Evolutionary conservation across 257 asterid species (phyloP).

Genomic region (Perilla frutescens): DNA sequence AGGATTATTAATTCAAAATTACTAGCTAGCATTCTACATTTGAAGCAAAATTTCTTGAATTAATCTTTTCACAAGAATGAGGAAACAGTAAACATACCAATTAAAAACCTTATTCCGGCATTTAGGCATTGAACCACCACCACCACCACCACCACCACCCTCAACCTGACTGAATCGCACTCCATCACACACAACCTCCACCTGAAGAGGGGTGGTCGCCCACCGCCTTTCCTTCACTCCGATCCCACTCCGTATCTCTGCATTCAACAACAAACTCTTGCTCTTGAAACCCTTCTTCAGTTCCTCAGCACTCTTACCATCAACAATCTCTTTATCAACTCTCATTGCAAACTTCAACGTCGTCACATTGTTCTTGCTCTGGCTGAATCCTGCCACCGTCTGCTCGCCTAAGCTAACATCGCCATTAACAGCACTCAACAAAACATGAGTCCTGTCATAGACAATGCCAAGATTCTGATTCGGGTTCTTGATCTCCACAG

Average conservation of each 20-base stretch:
- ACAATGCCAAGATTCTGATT: slow-evolving; percentile 43
- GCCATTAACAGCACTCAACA: slow-evolving; percentile 27
- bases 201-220: slow-evolving; percentile 32
- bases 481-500: slow-evolving; percentile 42
- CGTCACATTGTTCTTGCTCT: slow-evolving; percentile 37
- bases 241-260: slow-evolving; percentile 35
- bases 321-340: slow-evolving; percentile 23
- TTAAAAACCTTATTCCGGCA: slow-evolving; percentile 43
- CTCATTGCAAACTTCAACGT: slow-evolving; percentile 29
- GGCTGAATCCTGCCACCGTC: slow-evolving; percentile 38
- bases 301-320: slow-evolving; percentile 26
- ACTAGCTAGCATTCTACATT: too few relatives aligned
- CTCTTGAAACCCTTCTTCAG: slow-evolving; percentile 39
- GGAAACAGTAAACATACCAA: slow-evolving; percentile 31
- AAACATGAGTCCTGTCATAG: slow-evolving; percentile 39
- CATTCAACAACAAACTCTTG: slow-evolving; percentile 40
- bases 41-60: too few relatives aligned
- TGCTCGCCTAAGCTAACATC: slow-evolving; percentile 39
- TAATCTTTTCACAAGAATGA: not conserved
- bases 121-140: slow-evolving; percentile 31
- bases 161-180: slow-evolving; percentile 34
- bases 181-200: slow-evolving; percentile 38
- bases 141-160: too few relatives aligned
- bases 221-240: slow-evolving; percentile 40
- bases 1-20: too few relatives aligned